These are phyloP conservation scores for Mucor plumbeus DNA, from an alignment of 371 early-diverging fungal species.

Conservation along the genomic window DNA sequence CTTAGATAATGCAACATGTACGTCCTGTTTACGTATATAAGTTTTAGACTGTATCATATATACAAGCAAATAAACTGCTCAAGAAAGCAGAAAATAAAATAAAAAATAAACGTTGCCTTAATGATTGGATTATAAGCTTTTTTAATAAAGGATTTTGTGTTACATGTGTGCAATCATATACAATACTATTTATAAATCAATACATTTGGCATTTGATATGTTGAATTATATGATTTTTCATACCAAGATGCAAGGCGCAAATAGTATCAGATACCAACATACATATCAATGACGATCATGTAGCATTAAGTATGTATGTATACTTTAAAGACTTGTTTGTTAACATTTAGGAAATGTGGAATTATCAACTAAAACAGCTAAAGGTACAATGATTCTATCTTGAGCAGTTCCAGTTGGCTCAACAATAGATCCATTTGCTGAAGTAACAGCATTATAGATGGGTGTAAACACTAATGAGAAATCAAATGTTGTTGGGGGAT, in stretches of 20 bases:
- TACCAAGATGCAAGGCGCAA: no score
- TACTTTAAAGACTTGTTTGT: not conserved
- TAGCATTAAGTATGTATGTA: no score
- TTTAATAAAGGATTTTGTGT: not conserved
- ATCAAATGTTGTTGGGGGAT: slow-evolving; percentile 28
- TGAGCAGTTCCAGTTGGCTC: slow-evolving; percentile 18
- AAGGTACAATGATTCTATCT: slow-evolving; percentile 19
- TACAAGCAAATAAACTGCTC: not conserved
- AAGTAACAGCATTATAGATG: slow-evolving; percentile 7
- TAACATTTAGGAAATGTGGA: slow-evolving; percentile 29
- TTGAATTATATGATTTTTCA: no score
- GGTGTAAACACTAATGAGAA: slow-evolving; percentile 30
- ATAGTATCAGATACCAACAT: no score
- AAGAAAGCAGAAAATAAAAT: no score
- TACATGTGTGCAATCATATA: not conserved
- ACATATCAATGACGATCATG: no score
- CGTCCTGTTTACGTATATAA: not conserved
- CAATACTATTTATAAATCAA: not conserved
- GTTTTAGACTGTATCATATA: not conserved
- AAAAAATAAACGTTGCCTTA: slow-evolving; percentile 8
- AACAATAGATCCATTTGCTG: not conserved
- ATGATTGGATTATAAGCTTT: slow-evolving; percentile 2
- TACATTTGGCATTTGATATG: not conserved
- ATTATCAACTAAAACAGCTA: slow-evolving; percentile 24
- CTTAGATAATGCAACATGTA: slow-evolving; percentile 10